These are phyloP conservation scores for Cadophora sp. DNA, from an alignment of 2,329 filamentous ascomycete genomes.

Conservation along the genomic window DNA sequence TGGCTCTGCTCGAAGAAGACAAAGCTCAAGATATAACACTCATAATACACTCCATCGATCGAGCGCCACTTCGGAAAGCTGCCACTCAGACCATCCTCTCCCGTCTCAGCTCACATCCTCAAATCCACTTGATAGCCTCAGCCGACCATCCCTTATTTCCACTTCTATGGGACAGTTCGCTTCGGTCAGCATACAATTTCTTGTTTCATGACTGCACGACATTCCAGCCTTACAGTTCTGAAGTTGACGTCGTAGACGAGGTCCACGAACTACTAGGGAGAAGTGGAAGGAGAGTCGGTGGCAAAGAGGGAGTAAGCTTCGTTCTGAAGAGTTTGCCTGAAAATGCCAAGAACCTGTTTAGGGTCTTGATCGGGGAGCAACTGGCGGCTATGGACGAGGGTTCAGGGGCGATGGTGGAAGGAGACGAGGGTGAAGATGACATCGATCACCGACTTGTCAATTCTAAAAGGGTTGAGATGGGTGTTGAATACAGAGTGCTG, in stretches of 20 bases:
- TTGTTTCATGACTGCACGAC: constrained; percentile 95
- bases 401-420: constrained; percentile 55
- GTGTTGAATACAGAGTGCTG: constrained; percentile 87
- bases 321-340: constrained; percentile 90
- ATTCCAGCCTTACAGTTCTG: constrained; percentile 74
- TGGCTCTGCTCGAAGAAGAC: constrained; percentile 62
- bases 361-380: constrained; percentile 84
- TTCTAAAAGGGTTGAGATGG: constrained; percentile 50
- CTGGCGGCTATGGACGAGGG: constrained; percentile 69
- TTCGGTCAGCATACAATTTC: constrained; percentile 85
- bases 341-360: constrained; percentile 88
- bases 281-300: constrained; percentile 79
- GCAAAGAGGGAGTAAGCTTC: constrained; percentile 89
- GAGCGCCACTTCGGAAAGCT: constrained; percentile 74
- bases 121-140: constrained; percentile 77
- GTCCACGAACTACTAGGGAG: constrained; percentile 87
- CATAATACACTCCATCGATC: constrained; percentile 87
- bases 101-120: constrained; percentile 75
- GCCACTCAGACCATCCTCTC: constrained; percentile 76
- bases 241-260: constrained; percentile 86
- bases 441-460: constrained; percentile 41
- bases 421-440: constrained; percentile 56
- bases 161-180: constrained; percentile 85
- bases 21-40: constrained; percentile 62
- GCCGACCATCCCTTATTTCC: constrained; percentile 89